phyloP scores from a whole-genome alignment of 73 alveolate genomes.

The Paramecium sonneborni region DNA sequence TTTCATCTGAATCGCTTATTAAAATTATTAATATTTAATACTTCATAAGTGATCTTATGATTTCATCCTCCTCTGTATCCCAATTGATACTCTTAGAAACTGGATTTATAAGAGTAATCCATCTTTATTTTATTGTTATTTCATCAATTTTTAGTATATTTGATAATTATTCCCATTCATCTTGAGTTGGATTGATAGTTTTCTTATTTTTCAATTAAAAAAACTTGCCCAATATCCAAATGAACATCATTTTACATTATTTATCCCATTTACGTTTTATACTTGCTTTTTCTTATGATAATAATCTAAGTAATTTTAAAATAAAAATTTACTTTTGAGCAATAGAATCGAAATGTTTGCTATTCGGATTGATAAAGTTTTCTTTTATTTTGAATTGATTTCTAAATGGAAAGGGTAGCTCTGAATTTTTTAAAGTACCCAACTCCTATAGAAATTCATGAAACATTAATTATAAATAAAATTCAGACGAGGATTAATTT shows the following conservation, averaged over 20 bases:
- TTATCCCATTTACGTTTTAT: slow-evolving; percentile 45
- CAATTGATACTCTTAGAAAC: slow-evolving; percentile 22
- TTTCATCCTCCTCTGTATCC: slow-evolving; percentile 50
- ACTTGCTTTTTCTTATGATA: slow-evolving; percentile 8
- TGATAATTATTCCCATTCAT: background rate
- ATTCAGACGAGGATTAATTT: background rate
- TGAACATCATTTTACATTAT: slow-evolving; percentile 31
- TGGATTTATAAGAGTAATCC: slow-evolving; percentile 47
- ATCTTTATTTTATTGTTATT: slow-evolving; percentile 12
- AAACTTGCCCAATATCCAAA: slow-evolving; percentile 21
- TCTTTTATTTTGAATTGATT: background rate
- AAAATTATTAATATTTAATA: background rate
- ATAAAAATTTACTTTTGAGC: background rate
- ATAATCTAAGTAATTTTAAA: background rate
- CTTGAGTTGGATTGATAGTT: slow-evolving; percentile 33
- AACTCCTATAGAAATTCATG: background rate
- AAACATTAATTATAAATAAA: background rate
- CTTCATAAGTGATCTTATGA: slow-evolving; percentile 20
- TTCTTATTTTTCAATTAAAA: slow-evolving; percentile 19
- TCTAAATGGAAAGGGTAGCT: background rate
- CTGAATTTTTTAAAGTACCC: background rate
- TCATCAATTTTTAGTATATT: background rate
- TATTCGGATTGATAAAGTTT: slow-evolving; percentile 43
- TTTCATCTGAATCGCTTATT: slow-evolving; percentile 20
- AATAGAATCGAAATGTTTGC: slow-evolving; percentile 29